phyloP scores from a whole-genome alignment of 768 basidiomycete species.

The Dioszegia hungarica region DNA sequence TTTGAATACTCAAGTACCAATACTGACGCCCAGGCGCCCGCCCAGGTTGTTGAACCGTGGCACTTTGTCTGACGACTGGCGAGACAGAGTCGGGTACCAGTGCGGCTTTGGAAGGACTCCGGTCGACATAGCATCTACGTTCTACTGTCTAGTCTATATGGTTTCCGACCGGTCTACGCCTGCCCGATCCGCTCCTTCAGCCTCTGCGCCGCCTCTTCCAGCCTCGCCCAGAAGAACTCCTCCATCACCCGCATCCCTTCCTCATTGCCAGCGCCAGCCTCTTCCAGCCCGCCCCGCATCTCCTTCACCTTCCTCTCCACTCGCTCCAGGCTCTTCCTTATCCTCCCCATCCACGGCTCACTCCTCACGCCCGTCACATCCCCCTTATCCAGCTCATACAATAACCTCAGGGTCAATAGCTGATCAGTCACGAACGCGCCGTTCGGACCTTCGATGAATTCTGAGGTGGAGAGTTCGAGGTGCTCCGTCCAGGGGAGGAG shows the following conservation, averaged over 20 bases:
- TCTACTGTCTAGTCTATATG: neutral
- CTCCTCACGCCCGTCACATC: neutral
- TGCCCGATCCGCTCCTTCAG: neutral
- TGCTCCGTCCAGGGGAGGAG: neutral
- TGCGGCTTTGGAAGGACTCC: too few species aligned
- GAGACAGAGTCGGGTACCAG: too few species aligned
- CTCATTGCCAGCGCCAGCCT: neutral
- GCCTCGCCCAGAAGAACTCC: constrained; percentile 5
- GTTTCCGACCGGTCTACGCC: neutral
- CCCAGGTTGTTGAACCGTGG: too few species aligned
- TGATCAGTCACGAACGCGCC: constrained; percentile 8
- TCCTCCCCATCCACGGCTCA: neutral
- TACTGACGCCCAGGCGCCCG: too few species aligned
- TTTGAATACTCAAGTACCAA: too few species aligned
- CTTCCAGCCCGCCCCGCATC: neutral
- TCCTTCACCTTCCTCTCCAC: neutral
- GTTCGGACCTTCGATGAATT: neutral
- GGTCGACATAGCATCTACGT: too few species aligned
- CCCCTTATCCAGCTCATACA: neutral
- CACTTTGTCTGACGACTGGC: too few species aligned
- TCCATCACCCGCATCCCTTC: neutral
- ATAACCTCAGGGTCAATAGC: neutral
- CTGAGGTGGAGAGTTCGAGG: neutral
- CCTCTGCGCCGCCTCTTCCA: neutral
- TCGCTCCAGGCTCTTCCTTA: constrained; percentile 3